Base-by-base conservation (phyloP, 2,329 filamentous ascomycete genomes). In the Aureobasidium leucospermi region DNA sequence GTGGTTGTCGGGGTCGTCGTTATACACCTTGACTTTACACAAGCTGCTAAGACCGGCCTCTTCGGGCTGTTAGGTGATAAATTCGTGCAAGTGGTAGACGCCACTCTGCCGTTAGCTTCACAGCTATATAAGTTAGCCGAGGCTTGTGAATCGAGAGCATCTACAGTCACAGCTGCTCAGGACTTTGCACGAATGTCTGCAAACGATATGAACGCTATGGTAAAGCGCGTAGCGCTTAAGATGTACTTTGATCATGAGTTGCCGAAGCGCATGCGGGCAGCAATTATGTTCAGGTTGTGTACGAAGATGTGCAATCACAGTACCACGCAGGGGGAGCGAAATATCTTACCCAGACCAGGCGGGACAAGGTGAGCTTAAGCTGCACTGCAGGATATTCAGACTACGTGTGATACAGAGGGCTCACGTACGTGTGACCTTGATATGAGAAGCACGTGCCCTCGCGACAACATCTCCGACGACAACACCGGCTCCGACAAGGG, bases 11-110 rank as follows among this genome's bases (percentile, higher is more conserved):
- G 36, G n/a, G 43, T 52, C 16, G 43, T 60, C 34, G 46, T 62
- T 32, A 43, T 62, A 34, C 57, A 62, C 52, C 42, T 48, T 19
- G 31, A 52, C 16, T 8, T 52, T 36, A 41, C 23, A 38, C 29
- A 29, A 29, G 61, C 45, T 11, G 52, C 41, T 13, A 45, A 29
- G 9, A 51, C 41, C 31, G 61, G 61, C 16, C 59, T 60, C 11
- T 61, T 62, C 29, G 61, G 61, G 41, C 42, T 60, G 13, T 48
- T 61, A 6, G 58, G 58, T 23, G 61, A 62, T 39, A 59, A 58
- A 32, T 34, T 39, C 46, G 31, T 62, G n/a, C 61, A 62, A 47
- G 32, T 62, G 39, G 39, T 62, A 15, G 61, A 62, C 42, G 57
- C 47, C 47, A 36, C 29, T 51, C 34, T 51, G 47, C 47, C 47